A percentile compares a stretch with the other conserved stretches of the same genome.
These are phyloP conservation scores for Zostera marina DNA, from an alignment of 116 monocot species.

Conservation along the genomic window DNA sequence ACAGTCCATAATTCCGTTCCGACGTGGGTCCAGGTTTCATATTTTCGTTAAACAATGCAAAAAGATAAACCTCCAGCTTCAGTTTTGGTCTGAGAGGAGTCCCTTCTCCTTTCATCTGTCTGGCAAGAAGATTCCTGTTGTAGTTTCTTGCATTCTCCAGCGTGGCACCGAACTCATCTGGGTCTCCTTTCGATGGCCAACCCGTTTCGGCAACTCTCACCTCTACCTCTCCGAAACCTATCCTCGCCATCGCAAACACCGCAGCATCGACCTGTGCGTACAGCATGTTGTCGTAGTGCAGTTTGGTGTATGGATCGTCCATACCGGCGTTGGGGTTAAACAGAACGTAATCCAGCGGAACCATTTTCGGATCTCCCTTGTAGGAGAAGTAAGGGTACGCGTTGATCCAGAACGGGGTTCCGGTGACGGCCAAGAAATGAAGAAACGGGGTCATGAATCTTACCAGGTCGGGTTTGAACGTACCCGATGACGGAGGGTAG, in stretches of 20 bases:
- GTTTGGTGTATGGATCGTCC: slow-evolving; percentile 15
- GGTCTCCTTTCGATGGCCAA: slow-evolving; percentile 39
- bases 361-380: slow-evolving; percentile 23
- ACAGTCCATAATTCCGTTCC: slow-evolving; percentile 39
- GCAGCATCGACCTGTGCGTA: slow-evolving; percentile 44
- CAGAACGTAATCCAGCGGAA: slow-evolving; percentile 35
- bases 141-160: slow-evolving; percentile 30
- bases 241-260: slow-evolving; percentile 18
- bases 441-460: slow-evolving; percentile 17
- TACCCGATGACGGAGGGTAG: slow-evolving; percentile 31
- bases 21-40: slow-evolving; percentile 36
- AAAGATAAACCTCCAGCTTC: slow-evolving; percentile 20
- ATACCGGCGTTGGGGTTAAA: slow-evolving; percentile 23
- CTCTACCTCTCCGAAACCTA: slow-evolving; percentile 11
- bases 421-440: slow-evolving; percentile 16
- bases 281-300: slow-evolving; percentile 37
- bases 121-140: slow-evolving; percentile 24
- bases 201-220: slow-evolving; percentile 44
- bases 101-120: slow-evolving; percentile 21
- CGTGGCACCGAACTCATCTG: slow-evolving; percentile 33
- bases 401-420: slow-evolving; percentile 38
- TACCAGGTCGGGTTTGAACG: slow-evolving; percentile 15
- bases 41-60: slow-evolving; percentile 46
- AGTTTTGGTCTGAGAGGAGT: slow-evolving; percentile 22
- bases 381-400: slow-evolving; percentile 49